These are phyloP conservation scores for Podospora conica DNA, from an alignment of 495 filamentous ascomycete species.

Conservation along the genomic window DNA sequence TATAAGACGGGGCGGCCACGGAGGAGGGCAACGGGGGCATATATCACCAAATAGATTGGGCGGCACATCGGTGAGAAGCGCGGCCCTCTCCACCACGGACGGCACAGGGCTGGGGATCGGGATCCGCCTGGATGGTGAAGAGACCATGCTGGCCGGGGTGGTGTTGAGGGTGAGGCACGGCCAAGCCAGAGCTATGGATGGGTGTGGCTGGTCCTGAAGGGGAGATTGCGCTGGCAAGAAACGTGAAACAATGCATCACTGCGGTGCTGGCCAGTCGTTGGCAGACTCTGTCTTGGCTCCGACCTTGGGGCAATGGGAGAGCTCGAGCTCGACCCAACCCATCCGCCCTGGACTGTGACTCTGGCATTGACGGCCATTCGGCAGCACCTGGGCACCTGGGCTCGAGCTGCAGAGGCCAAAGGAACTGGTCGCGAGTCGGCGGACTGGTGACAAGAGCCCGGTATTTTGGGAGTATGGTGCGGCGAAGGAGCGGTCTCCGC, in stretches of 20 bases:
- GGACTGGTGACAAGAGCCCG: not conserved
- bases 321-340: not conserved
- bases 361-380: not conserved
- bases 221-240: conserved; percentile 11
- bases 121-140: conserved; percentile 1
- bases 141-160: conserved; percentile 4
- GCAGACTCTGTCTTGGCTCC: not conserved
- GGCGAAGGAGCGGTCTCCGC: not conserved
- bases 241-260: conserved; percentile 15
- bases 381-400: not conserved
- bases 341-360: not conserved
- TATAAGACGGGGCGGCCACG: not conserved
- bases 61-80: conserved; percentile 6
- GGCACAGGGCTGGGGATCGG: conserved; percentile 9
- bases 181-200: not conserved
- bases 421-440: not conserved
- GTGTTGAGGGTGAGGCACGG: not conserved
- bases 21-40: conserved; percentile 12
- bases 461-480: not conserved
- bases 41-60: conserved; percentile 18
- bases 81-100: conserved; percentile 3
- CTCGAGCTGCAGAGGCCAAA: not conserved
- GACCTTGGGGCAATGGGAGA: not conserved
- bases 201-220: conserved; percentile 17
- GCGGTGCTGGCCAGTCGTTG: conserved; percentile 5